phyloP scores from a whole-genome alignment of 1,284 basidiomycete genomes.

The Marasmius sp. region DNA sequence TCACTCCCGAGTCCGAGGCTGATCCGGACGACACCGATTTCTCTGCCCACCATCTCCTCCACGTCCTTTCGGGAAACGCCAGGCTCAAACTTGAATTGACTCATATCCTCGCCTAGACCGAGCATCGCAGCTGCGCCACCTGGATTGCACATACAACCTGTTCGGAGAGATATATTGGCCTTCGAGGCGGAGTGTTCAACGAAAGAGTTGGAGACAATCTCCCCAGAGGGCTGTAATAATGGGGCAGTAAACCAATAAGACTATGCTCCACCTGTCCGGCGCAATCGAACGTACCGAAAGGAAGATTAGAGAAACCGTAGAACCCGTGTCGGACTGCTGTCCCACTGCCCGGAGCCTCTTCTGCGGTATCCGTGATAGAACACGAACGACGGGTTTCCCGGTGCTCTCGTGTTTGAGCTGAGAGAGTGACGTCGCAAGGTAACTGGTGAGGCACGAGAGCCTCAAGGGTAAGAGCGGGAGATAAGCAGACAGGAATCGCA shows the following conservation, averaged over 20 bases:
- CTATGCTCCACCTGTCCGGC: slow-evolving; percentile 5
- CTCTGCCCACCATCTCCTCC: slow-evolving; percentile 60
- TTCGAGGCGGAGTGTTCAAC: slow-evolving; percentile 67
- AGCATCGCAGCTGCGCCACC: slow-evolving; percentile 73
- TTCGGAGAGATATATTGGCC: slow-evolving; percentile 69
- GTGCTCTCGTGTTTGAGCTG: slow-evolving; percentile 57
- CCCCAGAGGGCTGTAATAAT: slow-evolving; percentile 52
- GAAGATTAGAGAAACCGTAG: slow-evolving; percentile 63
- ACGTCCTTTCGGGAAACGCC: slow-evolving; percentile 63
- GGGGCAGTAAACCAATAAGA: slow-evolving; percentile 1
- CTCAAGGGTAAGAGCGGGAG: slow-evolving; percentile 75
- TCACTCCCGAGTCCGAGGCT: slow-evolving; percentile 75
- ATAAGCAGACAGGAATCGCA: slow-evolving; percentile 73
- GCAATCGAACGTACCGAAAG: slow-evolving; percentile 49
- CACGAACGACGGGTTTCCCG: slow-evolving; percentile 56
- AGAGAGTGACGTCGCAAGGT: slow-evolving; percentile 54
- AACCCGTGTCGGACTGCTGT: slow-evolving; percentile 67
- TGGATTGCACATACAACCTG: slow-evolving; percentile 85
- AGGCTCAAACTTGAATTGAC: slow-evolving; percentile 40
- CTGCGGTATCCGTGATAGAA: slow-evolving; percentile 62
- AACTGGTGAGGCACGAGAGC: slow-evolving; percentile 61
- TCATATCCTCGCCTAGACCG: slow-evolving; percentile 66
- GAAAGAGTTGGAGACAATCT: slow-evolving; percentile 67
- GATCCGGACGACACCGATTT: slow-evolving; percentile 73
- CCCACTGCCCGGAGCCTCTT: slow-evolving; percentile 54